Base-by-base conservation (phyloP, 2,329 filamentous ascomycete genomes). In the Fusarium globosum region DNA sequence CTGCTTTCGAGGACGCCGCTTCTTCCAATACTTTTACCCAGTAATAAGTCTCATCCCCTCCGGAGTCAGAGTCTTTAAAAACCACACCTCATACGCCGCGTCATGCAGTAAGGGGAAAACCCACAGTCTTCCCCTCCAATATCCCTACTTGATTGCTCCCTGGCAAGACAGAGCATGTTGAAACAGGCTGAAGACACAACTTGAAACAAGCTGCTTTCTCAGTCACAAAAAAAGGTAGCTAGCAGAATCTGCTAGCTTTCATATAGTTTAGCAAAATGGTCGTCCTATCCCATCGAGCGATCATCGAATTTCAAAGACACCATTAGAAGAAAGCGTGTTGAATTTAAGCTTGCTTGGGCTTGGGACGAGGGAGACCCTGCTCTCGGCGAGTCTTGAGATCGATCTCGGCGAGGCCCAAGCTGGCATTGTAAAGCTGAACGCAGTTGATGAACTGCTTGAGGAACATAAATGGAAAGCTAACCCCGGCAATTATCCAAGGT, bases 381-480 rank as follows among this genome's bases (percentile, higher is more conserved):
- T 80, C 82, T 64, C 75, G 88, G 78, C 94, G 89, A 69, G 88
- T 86, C 77, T 89, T 87, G 41, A 93, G 83, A 78, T 99, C 96
- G n/a, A 95, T 95, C 83, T 98, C 95, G 1, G 94, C 96, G 43
- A 99, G 87, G 92, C 94, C 97, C 80, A 91, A 91, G 83, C 94
- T 95, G 12, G 96, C 96, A 83, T 98, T 97, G 79, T 97, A 90
- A 77, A 99, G 88, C 86, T 99, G 96, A 53, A 98, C 89, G 57
- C 98, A 88, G 79, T 99, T 99, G 87, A 98, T 94, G 79, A 93
- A 88, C 82, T 99, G 96, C 88, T 99, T 99, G 76, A 91, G 88
- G 30, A 90, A 86, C 95, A 98, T 98, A 81, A 98, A 87, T 18
- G 95, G 95, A 76, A 93, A 91, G 78, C 93, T 95, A 77, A 97